A percentile compares a stretch with the other conserved stretches of the same genome.
Evolutionary conservation across 306 rosid genomes (phyloP).

Genomic region (Prunus armeniaca): DNA sequence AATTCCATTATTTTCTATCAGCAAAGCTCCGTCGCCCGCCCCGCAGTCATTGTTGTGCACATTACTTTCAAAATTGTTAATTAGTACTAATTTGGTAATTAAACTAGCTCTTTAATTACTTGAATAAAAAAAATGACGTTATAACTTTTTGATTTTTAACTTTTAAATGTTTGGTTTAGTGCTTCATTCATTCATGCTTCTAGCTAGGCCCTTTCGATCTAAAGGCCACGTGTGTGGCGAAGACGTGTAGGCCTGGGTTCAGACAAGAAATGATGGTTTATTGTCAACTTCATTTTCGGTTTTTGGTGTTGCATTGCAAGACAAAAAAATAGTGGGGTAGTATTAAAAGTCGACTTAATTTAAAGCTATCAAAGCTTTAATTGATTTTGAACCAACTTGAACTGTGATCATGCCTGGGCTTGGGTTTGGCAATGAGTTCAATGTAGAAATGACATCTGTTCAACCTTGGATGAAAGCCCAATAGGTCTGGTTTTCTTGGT

Average conservation of each 20-base stretch:
- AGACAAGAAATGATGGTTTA: slow-evolving; percentile 22
- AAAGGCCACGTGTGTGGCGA: slow-evolving; percentile 12
- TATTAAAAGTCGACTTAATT: not conserved
- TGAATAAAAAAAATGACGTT: too few species aligned
- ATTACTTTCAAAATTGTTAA: not conserved
- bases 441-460: too few species aligned
- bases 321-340: not conserved
- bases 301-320: not conserved
- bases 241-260: slow-evolving; percentile 12
- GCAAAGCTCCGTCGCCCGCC: not conserved
- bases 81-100: not conserved
- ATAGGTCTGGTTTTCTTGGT: too few species aligned
- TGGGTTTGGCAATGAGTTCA: too few species aligned
- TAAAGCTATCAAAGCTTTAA: too few species aligned
- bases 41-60: not conserved
- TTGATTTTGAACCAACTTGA: not conserved
- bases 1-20: too few species aligned
- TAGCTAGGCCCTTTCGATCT: not conserved
- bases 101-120: not conserved
- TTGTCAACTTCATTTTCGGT: not conserved
- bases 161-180: not conserved
- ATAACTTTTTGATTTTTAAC: not conserved
- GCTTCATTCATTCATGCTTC: not conserved
- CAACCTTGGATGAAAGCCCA: too few species aligned
- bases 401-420: too few species aligned